Percentiles rank a stretch among this genome's conserved stretches.
phyloP scores from a whole-genome alignment of 192 early-diverging fungal genomes.

The Rhizophagus sp. region DNA sequence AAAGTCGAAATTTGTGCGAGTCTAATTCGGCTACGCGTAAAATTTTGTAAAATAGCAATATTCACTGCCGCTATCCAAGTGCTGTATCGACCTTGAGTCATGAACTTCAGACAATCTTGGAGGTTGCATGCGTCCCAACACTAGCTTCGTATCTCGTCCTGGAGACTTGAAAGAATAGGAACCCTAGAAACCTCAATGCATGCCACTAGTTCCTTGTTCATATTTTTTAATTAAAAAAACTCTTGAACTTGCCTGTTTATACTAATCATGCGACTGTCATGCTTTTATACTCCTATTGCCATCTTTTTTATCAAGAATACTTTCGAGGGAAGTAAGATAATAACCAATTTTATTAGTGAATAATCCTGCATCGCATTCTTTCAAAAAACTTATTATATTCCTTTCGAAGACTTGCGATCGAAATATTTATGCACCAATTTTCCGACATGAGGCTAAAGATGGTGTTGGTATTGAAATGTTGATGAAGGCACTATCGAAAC shows the following conservation, averaged over 20 bases:
- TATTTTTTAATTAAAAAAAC: neutral
- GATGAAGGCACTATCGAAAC: too few relatives aligned
- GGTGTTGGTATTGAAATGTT: too few relatives aligned
- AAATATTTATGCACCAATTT: constrained; percentile 19
- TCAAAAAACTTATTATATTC: constrained; percentile 23
- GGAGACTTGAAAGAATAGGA: constrained; percentile 10
- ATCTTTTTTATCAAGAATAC: neutral
- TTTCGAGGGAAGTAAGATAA: constrained; percentile 25
- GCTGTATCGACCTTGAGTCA: neutral
- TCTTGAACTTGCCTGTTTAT: constrained; percentile 13
- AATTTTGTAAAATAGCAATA: constrained; percentile 10
- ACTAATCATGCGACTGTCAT: neutral
- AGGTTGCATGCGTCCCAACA: constrained; percentile 10
- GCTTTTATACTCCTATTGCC: constrained; percentile 4
- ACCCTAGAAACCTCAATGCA: neutral
- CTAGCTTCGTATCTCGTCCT: constrained; percentile 17
- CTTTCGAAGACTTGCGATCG: neutral
- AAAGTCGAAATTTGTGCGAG: too few relatives aligned
- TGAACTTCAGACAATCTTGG: constrained; percentile 20
- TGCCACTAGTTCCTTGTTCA: neutral
- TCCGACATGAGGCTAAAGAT: neutral
- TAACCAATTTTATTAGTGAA: neutral
- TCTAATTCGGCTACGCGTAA: too few relatives aligned
- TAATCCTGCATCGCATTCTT: neutral
- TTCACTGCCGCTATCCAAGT: neutral